Conservation (phyloP, 176 grass and related monocot genomes). For the Juncus inflexus region DNA sequence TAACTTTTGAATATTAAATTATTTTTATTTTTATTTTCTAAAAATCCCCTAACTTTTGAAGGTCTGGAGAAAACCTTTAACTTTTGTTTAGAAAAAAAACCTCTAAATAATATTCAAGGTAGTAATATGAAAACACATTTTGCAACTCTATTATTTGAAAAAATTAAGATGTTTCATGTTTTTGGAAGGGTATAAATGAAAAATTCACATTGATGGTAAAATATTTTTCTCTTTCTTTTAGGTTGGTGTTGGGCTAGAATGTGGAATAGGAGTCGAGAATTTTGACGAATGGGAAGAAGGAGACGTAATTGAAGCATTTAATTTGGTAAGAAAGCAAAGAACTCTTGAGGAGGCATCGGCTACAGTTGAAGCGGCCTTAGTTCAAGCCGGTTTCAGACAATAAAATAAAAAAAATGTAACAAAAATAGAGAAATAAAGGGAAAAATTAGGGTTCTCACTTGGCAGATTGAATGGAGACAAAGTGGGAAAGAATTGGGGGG, state of each 20-base stretch:
- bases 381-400: conserved; percentile 53
- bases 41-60: not conserved
- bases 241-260: conserved; percentile 74
- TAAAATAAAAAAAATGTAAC: conserved; percentile 13
- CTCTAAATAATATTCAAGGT: too few species aligned
- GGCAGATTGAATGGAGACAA: too few species aligned
- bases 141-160: not conserved
- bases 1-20: conserved; percentile 4
- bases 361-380: conserved; percentile 60
- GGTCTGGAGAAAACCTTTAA: not conserved
- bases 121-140: not conserved
- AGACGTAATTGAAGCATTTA: conserved; percentile 76
- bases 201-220: not conserved
- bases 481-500: too few species aligned
- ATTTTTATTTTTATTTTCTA: not conserved
- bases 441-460: too few species aligned
- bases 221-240: conserved; percentile 23
- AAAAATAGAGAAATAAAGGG: too few species aligned
- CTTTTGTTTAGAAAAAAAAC: not conserved
- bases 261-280: conserved; percentile 74
- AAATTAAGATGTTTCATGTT: too few species aligned
- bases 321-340: conserved; percentile 68
- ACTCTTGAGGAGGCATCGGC: conserved; percentile 93
- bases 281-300: conserved; percentile 79
- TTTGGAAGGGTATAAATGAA: not conserved